Percentiles rank a stretch among this genome's conserved stretches.
Conservation (phyloP, 2,329 filamentous ascomycete species). For the Fusarium continuum region DNA sequence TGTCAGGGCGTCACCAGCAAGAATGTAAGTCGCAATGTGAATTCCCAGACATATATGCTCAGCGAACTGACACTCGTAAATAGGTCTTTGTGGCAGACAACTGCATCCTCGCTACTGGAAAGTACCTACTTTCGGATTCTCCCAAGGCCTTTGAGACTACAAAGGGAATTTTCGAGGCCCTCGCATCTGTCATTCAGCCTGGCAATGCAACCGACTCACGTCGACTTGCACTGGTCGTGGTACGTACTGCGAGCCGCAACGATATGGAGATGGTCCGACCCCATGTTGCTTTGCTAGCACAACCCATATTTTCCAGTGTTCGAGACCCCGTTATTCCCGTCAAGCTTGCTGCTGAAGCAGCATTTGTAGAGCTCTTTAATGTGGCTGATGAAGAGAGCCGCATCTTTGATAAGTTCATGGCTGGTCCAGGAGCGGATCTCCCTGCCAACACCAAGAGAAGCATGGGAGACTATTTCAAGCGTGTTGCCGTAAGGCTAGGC, state of each 20-base stretch:
- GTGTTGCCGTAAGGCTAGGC: constrained; percentile 86
- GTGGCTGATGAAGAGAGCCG: constrained; percentile 87
- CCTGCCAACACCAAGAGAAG: constrained; percentile 80
- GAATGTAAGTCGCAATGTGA: constrained; percentile 64
- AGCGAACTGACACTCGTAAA: neutral
- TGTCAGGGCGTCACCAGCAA: constrained; percentile 81
- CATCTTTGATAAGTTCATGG: constrained; percentile 92
- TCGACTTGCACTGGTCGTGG: constrained; percentile 83
- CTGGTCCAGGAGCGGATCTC: constrained; percentile 71
- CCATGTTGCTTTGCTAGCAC: constrained; percentile 81
- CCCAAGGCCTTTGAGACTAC: constrained; percentile 77
- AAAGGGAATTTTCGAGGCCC: constrained; percentile 81
- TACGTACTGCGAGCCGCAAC: constrained; percentile 83
- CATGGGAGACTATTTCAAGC: constrained; percentile 97
- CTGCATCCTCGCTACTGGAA: constrained; percentile 87
- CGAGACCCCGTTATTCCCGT: constrained; percentile 93
- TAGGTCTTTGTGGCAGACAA: constrained; percentile 89
- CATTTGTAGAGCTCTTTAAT: constrained; percentile 89
- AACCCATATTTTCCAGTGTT: constrained; percentile 87
- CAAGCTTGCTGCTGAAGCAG: constrained; percentile 93
- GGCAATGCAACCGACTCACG: constrained; percentile 84
- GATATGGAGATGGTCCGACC: constrained; percentile 83
- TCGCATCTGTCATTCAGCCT: constrained; percentile 79
- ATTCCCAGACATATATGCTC: neutral
- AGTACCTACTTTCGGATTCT: constrained; percentile 79